Evolutionary conservation across 805 yeast species (phyloP), one percentile per base, ranked within the genome.

Genomic region (fission yeast (Schizosaccharomyces pombe)): DNA sequence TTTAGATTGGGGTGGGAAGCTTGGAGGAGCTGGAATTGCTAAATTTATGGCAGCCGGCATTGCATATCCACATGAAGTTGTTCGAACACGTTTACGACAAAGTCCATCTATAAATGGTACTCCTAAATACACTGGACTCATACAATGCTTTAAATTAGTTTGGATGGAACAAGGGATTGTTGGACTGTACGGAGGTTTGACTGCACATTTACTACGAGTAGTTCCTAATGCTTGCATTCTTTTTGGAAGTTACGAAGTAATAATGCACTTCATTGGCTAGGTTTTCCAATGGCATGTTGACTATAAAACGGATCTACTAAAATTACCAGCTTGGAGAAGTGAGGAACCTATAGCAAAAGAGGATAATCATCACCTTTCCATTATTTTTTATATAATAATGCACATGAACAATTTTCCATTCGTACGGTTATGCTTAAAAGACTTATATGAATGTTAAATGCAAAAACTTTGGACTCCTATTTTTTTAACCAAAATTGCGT

Each of bases 161-260:
- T 69, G 85, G 16, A 83, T 80, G 62, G 95, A 91, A 63, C 98
- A 91, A 68, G 98, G 99, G 1, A 67, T 89, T 54, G 80, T 75
- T 5, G 82, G 95, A 11, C 82, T 91, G 85, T 91, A 91, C 65
- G 95, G 99, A 55, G 99, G 99, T 0, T 72, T 91, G 62, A 91
- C 99, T 1, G 96, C 99, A 3, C 99, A 91, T 68, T 70, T 91
- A 62, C 75, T 91, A 70, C 77, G 98, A 67, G 91, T 98, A 0
- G 98, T 91, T 54, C 99, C 99, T 2, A 91, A 91, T 68, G 83
- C 94, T 63, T 86, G 91, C 64, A 89, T 91, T 61, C 91, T 91
- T 98, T 91, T 91, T 71, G 98, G 99, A 51, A 87, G 97, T 2
- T 91, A 97, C 97, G 99, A 91, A 64, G 65, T 91, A n/a, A 22